phyloP scores from a whole-genome alignment of 2,329 filamentous ascomycete genomes.

The Cytospora chrysosperma region DNA sequence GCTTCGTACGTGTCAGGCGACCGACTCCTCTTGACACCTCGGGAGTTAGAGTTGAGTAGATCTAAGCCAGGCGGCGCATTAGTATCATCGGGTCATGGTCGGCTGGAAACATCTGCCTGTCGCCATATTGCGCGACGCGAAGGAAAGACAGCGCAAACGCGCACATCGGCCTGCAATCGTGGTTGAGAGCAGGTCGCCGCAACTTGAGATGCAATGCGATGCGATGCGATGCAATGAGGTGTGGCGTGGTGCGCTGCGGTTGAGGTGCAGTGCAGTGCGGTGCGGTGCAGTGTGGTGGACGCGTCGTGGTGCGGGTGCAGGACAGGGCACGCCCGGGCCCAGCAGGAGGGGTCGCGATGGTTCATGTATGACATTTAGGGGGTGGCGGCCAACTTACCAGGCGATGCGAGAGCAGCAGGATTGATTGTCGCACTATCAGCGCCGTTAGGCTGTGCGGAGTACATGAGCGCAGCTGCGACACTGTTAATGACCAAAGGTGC shows the following conservation, averaged over 20 bases:
- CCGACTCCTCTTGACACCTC: constrained; percentile 76
- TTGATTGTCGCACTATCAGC: constrained; percentile 89
- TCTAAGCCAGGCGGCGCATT: constrained; percentile 40
- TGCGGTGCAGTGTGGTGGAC: constrained; percentile 10
- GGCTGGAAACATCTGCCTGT: constrained; percentile 17
- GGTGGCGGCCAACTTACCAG: constrained; percentile 56
- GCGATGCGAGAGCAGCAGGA: constrained; percentile 79
- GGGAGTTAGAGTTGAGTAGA: constrained; percentile 53
- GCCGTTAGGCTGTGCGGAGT: constrained; percentile 66
- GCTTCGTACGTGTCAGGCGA: constrained; percentile 67
- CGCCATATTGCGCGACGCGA: constrained; percentile 7
- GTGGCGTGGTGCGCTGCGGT: constrained; percentile 14
- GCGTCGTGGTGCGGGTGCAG: constrained; percentile 4
- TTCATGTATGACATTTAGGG: constrained; percentile 24
- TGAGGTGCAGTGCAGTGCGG: constrained; percentile 7
- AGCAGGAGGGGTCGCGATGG: constrained; percentile 25
- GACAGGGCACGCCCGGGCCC: constrained; percentile 22
- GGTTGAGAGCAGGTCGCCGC: neutral
- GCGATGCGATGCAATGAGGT: constrained; percentile 12
- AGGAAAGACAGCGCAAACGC: neutral
- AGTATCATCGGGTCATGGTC: constrained; percentile 29
- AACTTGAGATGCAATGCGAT: neutral
- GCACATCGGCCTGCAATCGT: constrained; percentile 4
- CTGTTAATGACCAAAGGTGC: constrained; percentile 36
- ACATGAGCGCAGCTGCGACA: constrained; percentile 50